Evolutionary conservation across 305 asterid genomes (phyloP).

Genomic region (Fraxinus ornus): DNA sequence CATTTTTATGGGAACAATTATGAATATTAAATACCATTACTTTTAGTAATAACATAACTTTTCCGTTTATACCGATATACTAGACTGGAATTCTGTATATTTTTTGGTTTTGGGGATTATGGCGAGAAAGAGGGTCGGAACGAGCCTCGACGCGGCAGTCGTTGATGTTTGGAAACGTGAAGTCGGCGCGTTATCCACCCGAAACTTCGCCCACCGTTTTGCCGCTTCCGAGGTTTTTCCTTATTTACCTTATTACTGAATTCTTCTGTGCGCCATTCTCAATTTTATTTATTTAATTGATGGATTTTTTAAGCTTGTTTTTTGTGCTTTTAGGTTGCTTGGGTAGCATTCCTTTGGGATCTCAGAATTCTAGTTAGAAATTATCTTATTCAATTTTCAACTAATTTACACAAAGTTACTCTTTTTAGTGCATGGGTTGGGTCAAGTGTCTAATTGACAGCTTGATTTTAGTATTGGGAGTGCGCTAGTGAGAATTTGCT

Average conservation of each 20-base stretch:
- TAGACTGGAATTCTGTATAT: background rate
- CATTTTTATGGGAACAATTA: background rate
- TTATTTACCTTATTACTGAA: background rate
- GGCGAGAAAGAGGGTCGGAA: constrained; percentile 45
- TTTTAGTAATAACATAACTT: background rate
- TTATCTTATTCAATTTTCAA: background rate
- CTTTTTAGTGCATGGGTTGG: background rate
- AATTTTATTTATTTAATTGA: background rate
- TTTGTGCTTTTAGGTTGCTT: background rate
- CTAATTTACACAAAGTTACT: background rate
- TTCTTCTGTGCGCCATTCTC: background rate
- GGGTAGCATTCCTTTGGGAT: background rate
- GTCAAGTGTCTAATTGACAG: background rate
- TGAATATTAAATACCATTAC: background rate
- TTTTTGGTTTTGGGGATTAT: constrained; percentile 25
- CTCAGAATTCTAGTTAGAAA: background rate
- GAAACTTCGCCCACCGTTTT: constrained; percentile 62
- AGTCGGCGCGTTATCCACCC: constrained; percentile 56
- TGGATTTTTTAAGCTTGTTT: background rate
- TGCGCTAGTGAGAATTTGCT: background rate
- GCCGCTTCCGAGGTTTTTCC: constrained; percentile 61
- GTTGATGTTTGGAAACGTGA: constrained; percentile 72
- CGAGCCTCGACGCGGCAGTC: constrained; percentile 45
- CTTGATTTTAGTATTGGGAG: background rate
- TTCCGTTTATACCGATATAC: background rate